Conservation (phyloP, 129 eudicot species). For the Deinandra increscens region DNA sequence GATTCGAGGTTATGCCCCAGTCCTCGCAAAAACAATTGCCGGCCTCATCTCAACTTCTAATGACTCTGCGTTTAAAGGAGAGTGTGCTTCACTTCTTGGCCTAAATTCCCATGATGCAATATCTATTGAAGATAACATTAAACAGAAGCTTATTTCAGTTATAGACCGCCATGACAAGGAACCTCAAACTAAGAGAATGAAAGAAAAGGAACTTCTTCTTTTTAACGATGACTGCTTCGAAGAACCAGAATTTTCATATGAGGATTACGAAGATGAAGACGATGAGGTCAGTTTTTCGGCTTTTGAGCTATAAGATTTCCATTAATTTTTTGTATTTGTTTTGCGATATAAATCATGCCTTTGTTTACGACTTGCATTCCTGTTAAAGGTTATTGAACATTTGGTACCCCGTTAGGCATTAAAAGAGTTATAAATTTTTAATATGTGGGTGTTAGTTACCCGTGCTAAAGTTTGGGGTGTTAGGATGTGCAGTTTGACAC, state of each 20-base stretch:
- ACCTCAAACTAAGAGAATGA: conserved; percentile 41
- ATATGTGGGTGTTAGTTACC: not conserved
- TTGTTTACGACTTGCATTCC: not conserved
- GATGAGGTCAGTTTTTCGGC: conserved; percentile 44
- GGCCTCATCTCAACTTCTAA: conserved; percentile 72
- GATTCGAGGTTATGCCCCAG: conserved; percentile 87
- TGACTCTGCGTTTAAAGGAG: conserved; percentile 61
- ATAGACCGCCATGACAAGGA: conserved; percentile 57
- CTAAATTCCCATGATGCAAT: conserved; percentile 39
- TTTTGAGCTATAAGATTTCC: conserved; percentile 32
- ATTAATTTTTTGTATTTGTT: not conserved
- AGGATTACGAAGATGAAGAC: conserved; percentile 62
- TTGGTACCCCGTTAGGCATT: not conserved
- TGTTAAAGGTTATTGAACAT: not conserved
- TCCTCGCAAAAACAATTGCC: conserved; percentile 84
- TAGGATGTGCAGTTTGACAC: not conserved
- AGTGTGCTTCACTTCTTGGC: conserved; percentile 76
- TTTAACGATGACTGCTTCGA: conserved; percentile 48
- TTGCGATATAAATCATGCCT: conserved; percentile 1
- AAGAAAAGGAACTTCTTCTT: conserved; percentile 52
- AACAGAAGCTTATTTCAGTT: conserved; percentile 58
- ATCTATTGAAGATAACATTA: conserved; percentile 55
- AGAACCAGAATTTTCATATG: conserved; percentile 40
- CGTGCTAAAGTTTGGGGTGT: not conserved
- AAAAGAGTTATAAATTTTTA: not conserved